Evolutionary conservation across 2,329 filamentous ascomycete species (phyloP), one percentile per base, ranked within the genome.

Genomic region (Sodiomyces alkalinus): DNA sequence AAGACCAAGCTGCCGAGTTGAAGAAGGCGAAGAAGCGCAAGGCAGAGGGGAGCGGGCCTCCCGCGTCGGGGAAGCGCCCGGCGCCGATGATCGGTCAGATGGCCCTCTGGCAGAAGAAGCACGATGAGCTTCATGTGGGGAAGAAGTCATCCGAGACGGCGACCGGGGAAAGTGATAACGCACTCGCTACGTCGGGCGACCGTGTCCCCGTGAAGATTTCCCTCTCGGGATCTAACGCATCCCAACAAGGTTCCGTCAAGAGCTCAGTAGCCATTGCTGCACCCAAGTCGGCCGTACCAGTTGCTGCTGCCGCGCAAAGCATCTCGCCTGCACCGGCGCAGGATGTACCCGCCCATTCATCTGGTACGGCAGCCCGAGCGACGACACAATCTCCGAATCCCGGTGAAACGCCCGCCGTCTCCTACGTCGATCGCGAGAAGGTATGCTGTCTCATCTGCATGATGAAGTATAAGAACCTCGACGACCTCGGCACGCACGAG

Each of bases 341-440:
- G n/a, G n/a, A n/a, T n/a, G n/a, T n/a, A n/a, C n/a, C n/a, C n/a
- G n/a, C n/a, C n/a, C n/a, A n/a, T n/a, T n/a, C n/a, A n/a, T n/a
- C n/a, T n/a, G n/a, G n/a, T n/a, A n/a, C n/a, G n/a, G n/a, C n/a
- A n/a, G n/a, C n/a, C n/a, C n/a, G n/a, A n/a, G 24, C 28, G 7
- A 26, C 25, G 8, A 4, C 22, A 16, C n/a, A 23, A 22, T 7
- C 20, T 8, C 32, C 17, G 10, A 21, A 28, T 2, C 29, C 31
- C 22, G 36, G 40, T 20, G 30, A 38, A 3, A 20, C 26, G 4
- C 22, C 28, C 5, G 26, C 30, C 31, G 37, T 50, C 5, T 75
- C 71, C 0, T 80, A 68, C 38, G 65, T 69, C 5, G 73, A 80
- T 34, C 50, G 61, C 14, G 60, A 62, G 2, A 60, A 51, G 19